Base-by-base conservation (phyloP, 257 asterid species). In the Jaltomata sinuosa region DNA sequence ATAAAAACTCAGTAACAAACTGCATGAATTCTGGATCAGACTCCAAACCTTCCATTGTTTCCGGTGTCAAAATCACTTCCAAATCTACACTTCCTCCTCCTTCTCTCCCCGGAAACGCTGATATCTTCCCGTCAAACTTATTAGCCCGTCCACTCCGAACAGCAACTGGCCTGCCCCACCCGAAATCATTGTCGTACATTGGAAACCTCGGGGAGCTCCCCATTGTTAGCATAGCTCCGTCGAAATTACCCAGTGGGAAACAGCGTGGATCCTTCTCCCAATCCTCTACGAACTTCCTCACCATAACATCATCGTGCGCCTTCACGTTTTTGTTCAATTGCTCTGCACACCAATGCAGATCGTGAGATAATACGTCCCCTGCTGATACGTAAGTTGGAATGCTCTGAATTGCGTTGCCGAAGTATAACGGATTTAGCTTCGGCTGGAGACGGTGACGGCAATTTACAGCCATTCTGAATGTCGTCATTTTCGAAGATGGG, bases 401-500 rank as follows among this genome's bases (percentile, higher is more conserved):
- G 88, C 97, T 90, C 89, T 93, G 97, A n/a, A 91, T 93, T 3
- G 97, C 94, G 87, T 93, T 93, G 9, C 97, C 94, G 62, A 93
- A 93, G 79, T 93, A 93, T 19, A 90, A 55, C 19, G 92, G 88
- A 4, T 89, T 85, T 11, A 93, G 89, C 83, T 88, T 87, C 72
- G 97, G 97, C 80, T 91, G 93, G 7, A 93, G 86, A 80, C 94
- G 88, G 62, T 90, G 93, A 72, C 97, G 94, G 82, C 94, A 91
- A 47, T 93, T 91, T 14, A 91, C 92, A 0, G 97, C 97, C 94
- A 89, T 93, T 3, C 94, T 85, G 25, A 93, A 93, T 83, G 94
- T 90, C 81, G 94, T 93, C 84, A 87, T 88, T 36, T 89, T 86
- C 0, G 89, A 71, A 7, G 91, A 50, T 0, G 93, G 93, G 1